phyloP scores from a whole-genome alignment of 768 basidiomycete genomes.

The Fistulinella prunicolor region DNA sequence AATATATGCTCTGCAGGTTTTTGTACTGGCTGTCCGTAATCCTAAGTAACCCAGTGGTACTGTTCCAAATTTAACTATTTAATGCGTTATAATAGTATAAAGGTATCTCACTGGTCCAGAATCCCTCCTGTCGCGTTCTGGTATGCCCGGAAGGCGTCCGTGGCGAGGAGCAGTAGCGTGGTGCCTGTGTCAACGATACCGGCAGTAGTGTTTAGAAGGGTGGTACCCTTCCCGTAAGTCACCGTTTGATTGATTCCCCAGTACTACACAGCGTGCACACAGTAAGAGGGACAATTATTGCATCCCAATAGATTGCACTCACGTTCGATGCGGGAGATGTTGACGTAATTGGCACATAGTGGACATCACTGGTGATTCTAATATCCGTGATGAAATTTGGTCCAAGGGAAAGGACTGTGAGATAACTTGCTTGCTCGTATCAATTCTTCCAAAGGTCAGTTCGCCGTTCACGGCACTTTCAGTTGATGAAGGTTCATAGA shows the following conservation, averaged over 20 bases:
- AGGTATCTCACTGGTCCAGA: slow-evolving; percentile 42
- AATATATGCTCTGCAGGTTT: slow-evolving; percentile 47
- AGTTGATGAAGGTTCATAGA: slow-evolving; percentile 46
- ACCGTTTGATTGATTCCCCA: slow-evolving; percentile 47
- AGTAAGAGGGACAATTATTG: neutral
- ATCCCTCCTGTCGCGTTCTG: slow-evolving; percentile 51
- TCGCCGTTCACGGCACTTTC: slow-evolving; percentile 45
- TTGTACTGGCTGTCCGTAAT: slow-evolving; percentile 48
- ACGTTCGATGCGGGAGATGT: slow-evolving; percentile 43
- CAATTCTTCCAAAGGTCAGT: slow-evolving; percentile 53
- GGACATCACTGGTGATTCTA: slow-evolving; percentile 35
- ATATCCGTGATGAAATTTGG: neutral
- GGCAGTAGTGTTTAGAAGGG: slow-evolving; percentile 35
- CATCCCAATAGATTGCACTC: slow-evolving; percentile 2
- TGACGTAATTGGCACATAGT: slow-evolving; percentile 40
- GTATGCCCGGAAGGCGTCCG: slow-evolving; percentile 57
- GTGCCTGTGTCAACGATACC: slow-evolving; percentile 57
- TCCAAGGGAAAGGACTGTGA: neutral
- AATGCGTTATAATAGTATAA: neutral
- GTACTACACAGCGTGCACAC: slow-evolving; percentile 24
- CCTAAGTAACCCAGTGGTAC: slow-evolving; percentile 54
- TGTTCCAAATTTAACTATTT: slow-evolving; percentile 14
- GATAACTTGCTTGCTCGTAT: slow-evolving; percentile 38
- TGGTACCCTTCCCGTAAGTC: slow-evolving; percentile 33
- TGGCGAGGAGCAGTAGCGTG: slow-evolving; percentile 53